phyloP scores from a whole-genome alignment of 163 green algal species.

The Chlorella variabilis region DNA sequence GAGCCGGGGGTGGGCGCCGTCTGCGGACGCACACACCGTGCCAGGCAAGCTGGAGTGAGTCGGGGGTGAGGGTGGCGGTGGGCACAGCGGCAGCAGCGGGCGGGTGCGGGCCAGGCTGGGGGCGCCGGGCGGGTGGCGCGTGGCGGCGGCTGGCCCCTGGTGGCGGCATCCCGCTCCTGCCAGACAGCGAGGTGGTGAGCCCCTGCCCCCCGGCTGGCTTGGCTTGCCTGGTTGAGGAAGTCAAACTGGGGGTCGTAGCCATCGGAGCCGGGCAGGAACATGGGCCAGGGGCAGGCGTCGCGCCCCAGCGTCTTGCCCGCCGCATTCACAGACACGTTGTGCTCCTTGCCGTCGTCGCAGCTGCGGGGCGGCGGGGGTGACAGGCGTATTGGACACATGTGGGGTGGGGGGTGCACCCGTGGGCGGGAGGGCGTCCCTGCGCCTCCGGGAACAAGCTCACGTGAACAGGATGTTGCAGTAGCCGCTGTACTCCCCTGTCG shows the following conservation, averaged over 20 bases:
- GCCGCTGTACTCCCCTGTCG: background rate
- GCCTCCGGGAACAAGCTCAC: too few relatives aligned
- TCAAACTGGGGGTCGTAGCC: constrained; percentile 19
- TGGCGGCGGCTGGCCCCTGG: too few relatives aligned
- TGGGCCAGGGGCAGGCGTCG: constrained; percentile 21
- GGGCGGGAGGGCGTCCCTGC: too few relatives aligned
- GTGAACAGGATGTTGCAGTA: constrained; percentile 5
- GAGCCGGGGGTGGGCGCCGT: background rate
- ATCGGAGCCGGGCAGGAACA: background rate
- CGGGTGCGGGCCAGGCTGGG: background rate
- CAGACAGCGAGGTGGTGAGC: too few relatives aligned
- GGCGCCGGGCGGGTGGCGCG: too few relatives aligned
- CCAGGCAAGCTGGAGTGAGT: too few relatives aligned
- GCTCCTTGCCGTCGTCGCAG: background rate
- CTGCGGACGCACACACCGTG: background rate
- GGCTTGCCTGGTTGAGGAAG: constrained; percentile 6
- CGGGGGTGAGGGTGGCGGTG: too few relatives aligned
- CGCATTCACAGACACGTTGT: background rate
- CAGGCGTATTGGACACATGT: too few relatives aligned
- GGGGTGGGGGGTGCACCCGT: background rate
- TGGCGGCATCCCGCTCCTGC: too few relatives aligned
- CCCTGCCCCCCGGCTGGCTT: too few relatives aligned
- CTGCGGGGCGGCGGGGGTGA: background rate
- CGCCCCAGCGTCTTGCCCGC: background rate
- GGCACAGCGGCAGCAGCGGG: background rate